Evolutionary conservation across 1,284 basidiomycete species (phyloP), one percentile per base, ranked within the genome.

Genomic region (Malassezia sympodialis): DNA sequence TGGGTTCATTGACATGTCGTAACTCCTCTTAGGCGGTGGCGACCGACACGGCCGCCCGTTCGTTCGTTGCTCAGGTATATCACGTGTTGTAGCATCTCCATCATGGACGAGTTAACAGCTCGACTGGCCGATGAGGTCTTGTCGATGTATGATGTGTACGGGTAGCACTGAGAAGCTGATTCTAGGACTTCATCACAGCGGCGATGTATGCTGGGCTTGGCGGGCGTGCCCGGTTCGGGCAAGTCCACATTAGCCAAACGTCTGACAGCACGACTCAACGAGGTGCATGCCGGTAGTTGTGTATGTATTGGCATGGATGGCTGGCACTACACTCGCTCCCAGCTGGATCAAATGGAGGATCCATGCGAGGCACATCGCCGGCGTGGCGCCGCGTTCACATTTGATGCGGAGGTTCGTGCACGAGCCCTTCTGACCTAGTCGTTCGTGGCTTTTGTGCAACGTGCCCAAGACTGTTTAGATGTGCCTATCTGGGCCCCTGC

Each of bases 201-300:
- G 3, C 48, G 49, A 2, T 42, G 89, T 27, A 76, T 91, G 5
- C 80, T 90, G 23, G 88, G 85, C 27, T 79, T 88, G 48, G 79
- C 82, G 40, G 87, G 88, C 14, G 82, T 87, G 14, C 88, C 88
- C 5, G 88, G 85, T 0, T 86, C 86, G 1, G 88, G 88, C 10
- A 91, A 91, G 77, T 83, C 86, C 0, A 81, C 84, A 0, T 79
- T 90, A 19, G 81, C 86, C 1, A 72, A 76, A 31, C 76, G 79
- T 8, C 79, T 82, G 4, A 64, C 78, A 7, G 40, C 41, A 0
- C 48, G 66, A 19, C 28, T 40, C 26, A 48, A 40, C 40, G 19
- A 12, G 21, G 4, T 24, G 17, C 15, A 21, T 24, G 4, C 39
- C 15, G n/a, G 30, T 27, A 8, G 31, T 12, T 48, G 43, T 8